Evolutionary conservation across 1,139 yeast genomes (phyloP).

Genomic region (Pichia sp.): DNA sequence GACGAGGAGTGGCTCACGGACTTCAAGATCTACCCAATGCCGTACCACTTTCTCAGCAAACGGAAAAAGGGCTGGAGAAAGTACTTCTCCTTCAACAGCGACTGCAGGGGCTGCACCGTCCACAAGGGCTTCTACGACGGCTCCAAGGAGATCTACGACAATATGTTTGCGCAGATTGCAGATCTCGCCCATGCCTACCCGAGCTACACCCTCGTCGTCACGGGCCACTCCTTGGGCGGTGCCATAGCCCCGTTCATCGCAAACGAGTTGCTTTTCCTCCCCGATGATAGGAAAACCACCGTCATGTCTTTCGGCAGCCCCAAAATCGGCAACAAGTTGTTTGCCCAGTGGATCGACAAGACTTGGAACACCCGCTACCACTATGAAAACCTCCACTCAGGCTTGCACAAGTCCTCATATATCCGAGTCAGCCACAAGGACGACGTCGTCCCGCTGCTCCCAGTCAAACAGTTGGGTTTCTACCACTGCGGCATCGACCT

Average conservation of each 20-base stretch:
- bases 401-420: constrained; percentile 30
- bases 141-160: constrained; percentile 33
- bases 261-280: constrained; percentile 50
- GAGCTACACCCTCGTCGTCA: constrained; percentile 46
- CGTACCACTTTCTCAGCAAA: constrained; percentile 36
- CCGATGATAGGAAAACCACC: constrained; percentile 41
- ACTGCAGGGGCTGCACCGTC: constrained; percentile 41
- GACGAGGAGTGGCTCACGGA: constrained; percentile 55
- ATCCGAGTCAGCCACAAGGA: constrained; percentile 52
- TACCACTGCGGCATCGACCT: constrained; percentile 26
- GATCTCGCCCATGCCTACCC: constrained; percentile 38
- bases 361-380: constrained; percentile 38
- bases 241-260: constrained; percentile 61
- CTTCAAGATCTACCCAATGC: constrained; percentile 41
- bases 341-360: constrained; percentile 48
- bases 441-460: constrained; percentile 56
- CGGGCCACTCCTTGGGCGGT: constrained; percentile 75
- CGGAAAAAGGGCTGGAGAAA: constrained; percentile 20
- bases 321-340: constrained; percentile 50
- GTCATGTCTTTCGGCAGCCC: constrained; percentile 59
- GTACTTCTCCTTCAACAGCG: constrained; percentile 33
- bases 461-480: constrained; percentile 34
- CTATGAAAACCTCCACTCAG: neutral
- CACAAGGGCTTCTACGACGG: constrained; percentile 51
- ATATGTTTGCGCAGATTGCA: constrained; percentile 38